A percentile compares a stretch with the other conserved stretches of the same genome.
These are phyloP conservation scores for Hirsutella rhossiliensis DNA, from an alignment of 2,329 filamentous ascomycete species.

Conservation along the genomic window DNA sequence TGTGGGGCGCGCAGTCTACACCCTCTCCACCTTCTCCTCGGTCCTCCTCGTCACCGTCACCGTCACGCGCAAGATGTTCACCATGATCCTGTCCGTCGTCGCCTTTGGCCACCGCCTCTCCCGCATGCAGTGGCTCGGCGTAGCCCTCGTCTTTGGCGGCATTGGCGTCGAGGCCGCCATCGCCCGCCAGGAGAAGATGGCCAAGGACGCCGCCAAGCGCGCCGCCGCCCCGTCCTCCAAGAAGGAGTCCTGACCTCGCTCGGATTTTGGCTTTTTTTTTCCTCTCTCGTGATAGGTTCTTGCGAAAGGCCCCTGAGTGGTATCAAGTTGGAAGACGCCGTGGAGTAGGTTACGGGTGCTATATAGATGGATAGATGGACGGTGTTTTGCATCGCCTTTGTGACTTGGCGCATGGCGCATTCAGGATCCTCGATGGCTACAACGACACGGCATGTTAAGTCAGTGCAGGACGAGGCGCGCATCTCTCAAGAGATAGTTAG, in stretches of 20 bases:
- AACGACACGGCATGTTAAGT: too few relatives aligned
- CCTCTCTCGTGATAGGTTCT: too few relatives aligned
- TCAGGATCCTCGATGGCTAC: too few relatives aligned
- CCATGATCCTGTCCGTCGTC: slow-evolving; percentile 92
- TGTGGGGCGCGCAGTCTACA: slow-evolving; percentile 51
- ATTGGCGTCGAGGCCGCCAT: slow-evolving; percentile 85
- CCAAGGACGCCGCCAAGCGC: slow-evolving; percentile 57
- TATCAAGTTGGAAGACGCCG: too few relatives aligned
- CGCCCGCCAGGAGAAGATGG: slow-evolving; percentile 69
- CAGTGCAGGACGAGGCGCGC: too few relatives aligned
- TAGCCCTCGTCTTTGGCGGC: slow-evolving; percentile 85
- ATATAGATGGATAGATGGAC: background rate
- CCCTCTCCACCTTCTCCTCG: slow-evolving; percentile 81
- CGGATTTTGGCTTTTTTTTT: background rate
- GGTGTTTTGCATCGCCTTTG: background rate
- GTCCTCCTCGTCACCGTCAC: slow-evolving; percentile 91
- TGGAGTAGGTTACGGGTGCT: too few relatives aligned
- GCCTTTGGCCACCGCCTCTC: slow-evolving; percentile 85
- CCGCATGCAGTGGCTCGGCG: slow-evolving; percentile 87
- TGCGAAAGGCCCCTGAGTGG: too few relatives aligned
- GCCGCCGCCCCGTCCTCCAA: slow-evolving; percentile 11
- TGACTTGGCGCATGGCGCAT: background rate
- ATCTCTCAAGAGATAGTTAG: too few relatives aligned
- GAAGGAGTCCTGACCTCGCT: slow-evolving; percentile 15
- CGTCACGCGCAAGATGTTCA: slow-evolving; percentile 97